Base-by-base conservation (phyloP, 441 rosid genomes). In the Brassica balearica region DNA sequence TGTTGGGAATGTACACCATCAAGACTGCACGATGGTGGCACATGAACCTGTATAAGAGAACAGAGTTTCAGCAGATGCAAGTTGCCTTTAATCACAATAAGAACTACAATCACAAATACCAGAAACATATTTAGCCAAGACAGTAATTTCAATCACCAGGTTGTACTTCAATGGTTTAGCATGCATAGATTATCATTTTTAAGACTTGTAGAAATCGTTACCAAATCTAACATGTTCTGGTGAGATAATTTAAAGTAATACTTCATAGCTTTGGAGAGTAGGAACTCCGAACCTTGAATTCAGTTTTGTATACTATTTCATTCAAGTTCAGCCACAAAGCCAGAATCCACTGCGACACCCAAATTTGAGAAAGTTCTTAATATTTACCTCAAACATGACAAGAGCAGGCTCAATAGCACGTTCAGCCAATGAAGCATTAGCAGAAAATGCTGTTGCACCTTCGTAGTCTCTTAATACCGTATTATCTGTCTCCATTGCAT, bases 1-100 rank as follows among this genome's bases (percentile, higher is more conserved):
- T 90, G 88, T 74, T 88, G 92, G 32, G 95, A 87, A 81, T 90
- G 92, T 74, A 90, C 95, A 71, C 99, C 98, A 84, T 96, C 99
- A 86, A 91, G 90, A 93, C 94, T 88, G 84, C 96, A 88, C n/a
- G 98, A 91, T 17, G 88, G 90, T 65, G 99, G 99, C 73, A 94
- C 95, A 77, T 92, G 89, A 87, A 96, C 99, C 99, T 94, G 86
- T 80, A 83, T 70, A 77, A 25, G 70, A 72, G 68, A 53, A 61
- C 22, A 51, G 76, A 48, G 51, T 68, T 76, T 76, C 80, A 62
- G 43, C 32, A 61, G 29, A 76, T 55, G 71, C 77, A 76, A 64
- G 59, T 68, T 65, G 66, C 63, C 68, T 56, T 74, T 22, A 58
- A 32, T 74, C 55, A 74, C 78, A 73, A 68, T 7, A 74, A 27